phyloP scores from a whole-genome alignment of 306 rosid genomes.

The Argentina anserina region DNA sequence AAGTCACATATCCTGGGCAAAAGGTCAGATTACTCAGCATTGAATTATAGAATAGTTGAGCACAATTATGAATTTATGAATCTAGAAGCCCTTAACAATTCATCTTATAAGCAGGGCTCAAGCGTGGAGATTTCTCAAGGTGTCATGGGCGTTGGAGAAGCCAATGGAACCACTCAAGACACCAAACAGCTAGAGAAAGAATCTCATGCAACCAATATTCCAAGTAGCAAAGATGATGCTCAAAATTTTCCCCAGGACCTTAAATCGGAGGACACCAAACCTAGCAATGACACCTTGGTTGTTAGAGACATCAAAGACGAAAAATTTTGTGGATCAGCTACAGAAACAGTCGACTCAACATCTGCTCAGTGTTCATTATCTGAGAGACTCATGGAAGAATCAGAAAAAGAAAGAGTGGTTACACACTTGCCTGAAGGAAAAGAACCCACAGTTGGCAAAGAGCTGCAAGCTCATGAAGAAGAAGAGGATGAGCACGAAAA shows the following conservation, averaged over 20 bases:
- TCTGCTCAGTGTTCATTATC: constrained; percentile 13
- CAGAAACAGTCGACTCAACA: neutral
- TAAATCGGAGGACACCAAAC: neutral
- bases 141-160: constrained; percentile 4
- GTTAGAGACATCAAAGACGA: constrained; percentile 20
- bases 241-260: constrained; percentile 4
- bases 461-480: constrained; percentile 18
- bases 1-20: neutral
- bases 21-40: constrained; percentile 17
- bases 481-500: constrained; percentile 24
- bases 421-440: constrained; percentile 17
- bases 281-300: constrained; percentile 10
- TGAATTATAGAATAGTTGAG: neutral
- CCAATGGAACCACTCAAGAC: constrained; percentile 8
- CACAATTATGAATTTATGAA: neutral
- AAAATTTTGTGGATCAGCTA: constrained; percentile 6
- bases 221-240: constrained; percentile 9
- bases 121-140: constrained; percentile 14
- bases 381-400: constrained; percentile 7
- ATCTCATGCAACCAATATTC: constrained; percentile 8
- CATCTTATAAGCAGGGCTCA: constrained; percentile 23
- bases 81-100: neutral
- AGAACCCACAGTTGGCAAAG: constrained; percentile 15
- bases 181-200: constrained; percentile 15
- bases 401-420: constrained; percentile 12